Conservation (phyloP, 768 basidiomycete genomes). For the Goffeauzyma gilvescens region DNA sequence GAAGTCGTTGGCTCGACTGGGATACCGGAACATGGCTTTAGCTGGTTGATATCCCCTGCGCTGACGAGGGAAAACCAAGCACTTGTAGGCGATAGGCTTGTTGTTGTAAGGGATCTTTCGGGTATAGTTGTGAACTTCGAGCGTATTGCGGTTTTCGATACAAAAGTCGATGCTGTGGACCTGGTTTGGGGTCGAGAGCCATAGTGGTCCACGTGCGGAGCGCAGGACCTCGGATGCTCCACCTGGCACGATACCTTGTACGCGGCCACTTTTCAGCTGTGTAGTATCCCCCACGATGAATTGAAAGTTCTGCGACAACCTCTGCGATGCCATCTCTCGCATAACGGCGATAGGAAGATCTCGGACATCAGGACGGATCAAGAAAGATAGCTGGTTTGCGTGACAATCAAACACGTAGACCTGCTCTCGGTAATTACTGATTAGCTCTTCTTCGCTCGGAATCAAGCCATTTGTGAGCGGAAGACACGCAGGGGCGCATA, state of each 20-base stretch:
- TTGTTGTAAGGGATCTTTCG: constrained; percentile 40
- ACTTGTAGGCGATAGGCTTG: constrained; percentile 55
- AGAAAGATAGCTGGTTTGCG: constrained; percentile 65
- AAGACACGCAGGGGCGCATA: constrained; percentile 66
- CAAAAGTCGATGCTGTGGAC: constrained; percentile 83
- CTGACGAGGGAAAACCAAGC: constrained; percentile 81
- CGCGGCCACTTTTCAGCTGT: constrained; percentile 33
- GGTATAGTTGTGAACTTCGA: constrained; percentile 72
- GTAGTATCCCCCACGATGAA: constrained; percentile 49
- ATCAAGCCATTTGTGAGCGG: constrained; percentile 82
- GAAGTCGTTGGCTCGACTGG: constrained; percentile 28
- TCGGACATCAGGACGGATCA: constrained; percentile 43
- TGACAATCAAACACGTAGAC: constrained; percentile 77
- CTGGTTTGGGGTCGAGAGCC: constrained; percentile 84
- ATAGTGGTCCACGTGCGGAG: constrained; percentile 46
- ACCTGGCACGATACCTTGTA: constrained; percentile 39
- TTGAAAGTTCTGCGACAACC: constrained; percentile 73
- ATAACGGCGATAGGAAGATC: constrained; percentile 35
- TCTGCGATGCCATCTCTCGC: constrained; percentile 81
- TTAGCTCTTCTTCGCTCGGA: constrained; percentile 54
- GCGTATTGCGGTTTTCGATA: constrained; percentile 45
- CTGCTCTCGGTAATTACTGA: constrained; percentile 57
- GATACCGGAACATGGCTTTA: constrained; percentile 52
- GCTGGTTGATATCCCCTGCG: constrained; percentile 72
- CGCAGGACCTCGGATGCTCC: constrained; percentile 32